phyloP scores from a whole-genome alignment of 2,329 filamentous ascomycete species.

The Monilinia polystroma region DNA sequence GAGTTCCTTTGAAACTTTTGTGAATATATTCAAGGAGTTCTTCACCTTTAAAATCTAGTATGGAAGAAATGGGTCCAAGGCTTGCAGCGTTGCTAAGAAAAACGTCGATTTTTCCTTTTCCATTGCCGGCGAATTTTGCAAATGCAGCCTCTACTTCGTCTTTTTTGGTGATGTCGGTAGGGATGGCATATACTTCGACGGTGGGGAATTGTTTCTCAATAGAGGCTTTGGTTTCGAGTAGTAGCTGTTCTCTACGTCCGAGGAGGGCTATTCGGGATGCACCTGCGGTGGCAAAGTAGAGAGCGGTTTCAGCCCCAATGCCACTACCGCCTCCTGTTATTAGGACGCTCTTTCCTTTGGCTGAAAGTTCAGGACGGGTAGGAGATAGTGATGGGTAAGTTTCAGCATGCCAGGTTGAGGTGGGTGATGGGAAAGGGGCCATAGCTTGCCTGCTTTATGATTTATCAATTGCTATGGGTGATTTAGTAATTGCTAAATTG shows the following conservation, averaged over 20 bases:
- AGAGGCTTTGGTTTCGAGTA: conserved; percentile 42
- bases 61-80: conserved; percentile 34
- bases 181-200: conserved; percentile 40
- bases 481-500: background rate
- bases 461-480: conserved; percentile 15
- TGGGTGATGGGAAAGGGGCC: conserved; percentile 44
- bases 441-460: conserved; percentile 25
- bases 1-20: background rate
- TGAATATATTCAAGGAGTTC: conserved; percentile 17
- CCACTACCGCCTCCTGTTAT: conserved; percentile 49
- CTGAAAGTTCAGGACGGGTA: conserved; percentile 44
- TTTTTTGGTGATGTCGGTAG: conserved; percentile 41
- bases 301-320: conserved; percentile 47
- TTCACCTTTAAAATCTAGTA: conserved; percentile 36
- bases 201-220: conserved; percentile 42
- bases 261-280: conserved; percentile 47
- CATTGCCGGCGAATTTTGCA: conserved; percentile 36
- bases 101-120: conserved; percentile 42
- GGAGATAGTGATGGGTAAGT: conserved; percentile 44
- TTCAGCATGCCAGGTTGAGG: conserved; percentile 41
- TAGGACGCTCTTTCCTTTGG: conserved; percentile 44
- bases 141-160: conserved; percentile 41
- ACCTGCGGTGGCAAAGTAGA: conserved; percentile 46
- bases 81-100: conserved; percentile 44
- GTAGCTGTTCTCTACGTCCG: conserved; percentile 43